These are phyloP conservation scores for Phytophthora cactorum DNA, from an alignment of 352 stramenopile species.

Conservation along the genomic window DNA sequence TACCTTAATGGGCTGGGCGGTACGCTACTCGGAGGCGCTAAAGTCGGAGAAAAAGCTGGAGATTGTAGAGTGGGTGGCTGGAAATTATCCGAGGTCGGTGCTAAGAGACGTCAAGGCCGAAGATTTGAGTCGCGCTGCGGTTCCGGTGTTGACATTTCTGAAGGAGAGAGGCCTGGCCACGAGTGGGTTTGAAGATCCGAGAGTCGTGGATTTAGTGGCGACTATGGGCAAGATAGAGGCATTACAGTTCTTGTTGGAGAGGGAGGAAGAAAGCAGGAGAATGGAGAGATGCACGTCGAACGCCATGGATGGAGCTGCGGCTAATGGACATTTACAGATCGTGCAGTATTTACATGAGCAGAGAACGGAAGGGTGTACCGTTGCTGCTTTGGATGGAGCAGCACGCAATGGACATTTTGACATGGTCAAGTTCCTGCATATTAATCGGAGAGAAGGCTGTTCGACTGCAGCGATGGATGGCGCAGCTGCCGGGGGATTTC, in stretches of 20 bases:
- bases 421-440: conserved; percentile 37
- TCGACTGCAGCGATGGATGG: conserved; percentile 44
- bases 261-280: not conserved
- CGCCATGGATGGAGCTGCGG: conserved; percentile 45
- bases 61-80: conserved; percentile 40
- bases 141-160: conserved; percentile 28
- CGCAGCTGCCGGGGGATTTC: conserved; percentile 33
- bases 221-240: conserved; percentile 31
- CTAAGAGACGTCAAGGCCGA: conserved; percentile 29
- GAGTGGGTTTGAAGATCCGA: conserved; percentile 32
- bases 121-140: conserved; percentile 37
- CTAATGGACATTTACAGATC: conserved; percentile 44
- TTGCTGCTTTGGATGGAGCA: conserved; percentile 35
- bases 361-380: conserved; percentile 36
- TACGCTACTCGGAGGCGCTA: conserved; percentile 31
- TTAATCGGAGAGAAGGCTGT: conserved; percentile 33
- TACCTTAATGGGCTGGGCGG: conserved; percentile 32
- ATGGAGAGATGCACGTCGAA: conserved; percentile 18
- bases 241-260: conserved; percentile 27
- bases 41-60: conserved; percentile 20
- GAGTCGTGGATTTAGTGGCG: conserved; percentile 33
- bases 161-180: conserved; percentile 11
- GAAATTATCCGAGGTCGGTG: conserved; percentile 15
- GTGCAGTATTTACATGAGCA: conserved; percentile 39
- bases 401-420: conserved; percentile 32